These are phyloP conservation scores for Clitopilus passeckerianus DNA, from an alignment of 768 basidiomycete genomes.

Conservation along the genomic window DNA sequence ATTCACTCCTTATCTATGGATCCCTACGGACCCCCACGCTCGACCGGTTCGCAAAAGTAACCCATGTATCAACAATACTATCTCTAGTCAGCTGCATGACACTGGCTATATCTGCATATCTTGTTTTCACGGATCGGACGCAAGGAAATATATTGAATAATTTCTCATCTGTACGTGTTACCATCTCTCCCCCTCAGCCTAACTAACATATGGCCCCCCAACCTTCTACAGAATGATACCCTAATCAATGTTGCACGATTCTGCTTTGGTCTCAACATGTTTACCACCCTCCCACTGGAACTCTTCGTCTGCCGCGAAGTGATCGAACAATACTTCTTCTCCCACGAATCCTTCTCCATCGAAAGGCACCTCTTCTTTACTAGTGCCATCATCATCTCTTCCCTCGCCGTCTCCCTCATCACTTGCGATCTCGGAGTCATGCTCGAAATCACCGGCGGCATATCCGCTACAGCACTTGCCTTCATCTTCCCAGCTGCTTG, in stretches of 20 bases:
- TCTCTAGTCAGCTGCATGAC: constrained; percentile 83
- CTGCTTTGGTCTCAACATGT: constrained; percentile 96
- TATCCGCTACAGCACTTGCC: constrained; percentile 86
- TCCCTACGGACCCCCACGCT: constrained; percentile 89
- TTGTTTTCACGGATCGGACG: constrained; percentile 87
- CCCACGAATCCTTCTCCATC: constrained; percentile 75
- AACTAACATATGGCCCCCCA: background rate
- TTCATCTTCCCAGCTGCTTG: constrained; percentile 91
- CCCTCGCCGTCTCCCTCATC: constrained; percentile 76
- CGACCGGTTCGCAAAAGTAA: constrained; percentile 89
- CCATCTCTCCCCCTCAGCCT: background rate
- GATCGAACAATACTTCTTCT: constrained; percentile 94
- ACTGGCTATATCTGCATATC: constrained; percentile 81
- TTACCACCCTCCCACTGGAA: constrained; percentile 94
- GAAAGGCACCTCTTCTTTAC: constrained; percentile 91
- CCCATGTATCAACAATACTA: constrained; percentile 83
- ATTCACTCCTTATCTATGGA: constrained; percentile 94
- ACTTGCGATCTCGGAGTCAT: constrained; percentile 98
- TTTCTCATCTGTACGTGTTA: constrained; percentile 62
- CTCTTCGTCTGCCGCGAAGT: constrained; percentile 98
- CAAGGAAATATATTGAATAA: constrained; percentile 98
- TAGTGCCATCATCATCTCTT: constrained; percentile 70
- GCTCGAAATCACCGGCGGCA: constrained; percentile 97
- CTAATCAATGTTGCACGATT: constrained; percentile 94
- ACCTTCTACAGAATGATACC: constrained; percentile 56